These are phyloP conservation scores for Antrodiella citrinella DNA, from an alignment of 768 basidiomycete genomes.

Conservation along the genomic window DNA sequence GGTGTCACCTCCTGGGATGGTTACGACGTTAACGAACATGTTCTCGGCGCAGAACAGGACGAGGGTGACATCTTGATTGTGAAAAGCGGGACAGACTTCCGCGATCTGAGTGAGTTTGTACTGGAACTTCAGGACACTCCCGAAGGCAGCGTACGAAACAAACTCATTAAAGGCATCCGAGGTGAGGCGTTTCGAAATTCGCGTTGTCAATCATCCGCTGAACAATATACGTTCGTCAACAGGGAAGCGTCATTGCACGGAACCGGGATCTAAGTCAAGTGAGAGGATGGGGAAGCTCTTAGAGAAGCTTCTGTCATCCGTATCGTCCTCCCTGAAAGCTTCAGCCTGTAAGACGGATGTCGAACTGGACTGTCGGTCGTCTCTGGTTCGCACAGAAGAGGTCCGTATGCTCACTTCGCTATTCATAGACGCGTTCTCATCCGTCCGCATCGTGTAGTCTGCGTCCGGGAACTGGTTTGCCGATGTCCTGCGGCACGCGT, in stretches of 20 bases:
- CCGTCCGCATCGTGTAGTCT: constrained; percentile 33
- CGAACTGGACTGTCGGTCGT: constrained; percentile 65
- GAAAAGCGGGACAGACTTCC: constrained; percentile 88
- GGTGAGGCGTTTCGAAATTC: no score
- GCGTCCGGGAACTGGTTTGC: constrained; percentile 78
- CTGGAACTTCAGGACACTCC: constrained; percentile 57
- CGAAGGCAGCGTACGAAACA: constrained; percentile 52
- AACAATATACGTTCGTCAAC: background rate
- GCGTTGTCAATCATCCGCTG: background rate
- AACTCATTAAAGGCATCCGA: constrained; percentile 51
- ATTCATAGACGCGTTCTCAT: constrained; percentile 2
- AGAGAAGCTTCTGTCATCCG: constrained; percentile 54
- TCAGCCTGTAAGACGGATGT: constrained; percentile 68
- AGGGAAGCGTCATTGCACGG: constrained; percentile 64
- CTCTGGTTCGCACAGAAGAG: constrained; percentile 67
- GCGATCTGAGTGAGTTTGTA: constrained; percentile 71
- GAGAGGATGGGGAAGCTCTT: constrained; percentile 49
- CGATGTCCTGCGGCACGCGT: constrained; percentile 76
- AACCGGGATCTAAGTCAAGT: constrained; percentile 39
- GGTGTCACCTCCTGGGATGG: constrained; percentile 62
- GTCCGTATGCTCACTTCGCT: constrained; percentile 28
- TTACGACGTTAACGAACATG: constrained; percentile 41
- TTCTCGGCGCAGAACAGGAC: constrained; percentile 67
- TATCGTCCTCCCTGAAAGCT: constrained; percentile 60
- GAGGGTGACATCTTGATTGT: constrained; percentile 62